A percentile compares a stretch with the other conserved stretches of the same genome.
phyloP scores from a whole-genome alignment of 2,329 filamentous ascomycete species.

The Pseudogymnoascus sp. region DNA sequence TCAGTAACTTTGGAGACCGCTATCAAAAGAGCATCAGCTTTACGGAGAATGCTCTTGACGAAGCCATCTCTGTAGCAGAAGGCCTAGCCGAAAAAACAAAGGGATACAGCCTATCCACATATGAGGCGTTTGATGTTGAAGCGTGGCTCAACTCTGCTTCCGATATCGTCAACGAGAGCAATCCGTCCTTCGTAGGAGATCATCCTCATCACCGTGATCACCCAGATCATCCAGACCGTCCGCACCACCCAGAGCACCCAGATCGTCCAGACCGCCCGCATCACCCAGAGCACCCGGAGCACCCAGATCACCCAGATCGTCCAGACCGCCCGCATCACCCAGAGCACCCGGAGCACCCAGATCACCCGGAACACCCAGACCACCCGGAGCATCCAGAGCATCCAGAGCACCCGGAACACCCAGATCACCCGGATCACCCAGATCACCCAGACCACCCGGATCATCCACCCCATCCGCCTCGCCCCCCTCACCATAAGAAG shows the following conservation, averaged over 20 bases:
- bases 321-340: slow-evolving; percentile 13
- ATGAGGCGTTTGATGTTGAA: slow-evolving; percentile 26
- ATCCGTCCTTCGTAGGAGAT: slow-evolving; percentile 15
- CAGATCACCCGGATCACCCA: slow-evolving; percentile 11
- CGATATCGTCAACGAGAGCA: slow-evolving; percentile 27
- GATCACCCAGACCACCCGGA: slow-evolving; percentile 12
- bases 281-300: slow-evolving; percentile 24
- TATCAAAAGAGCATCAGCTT: slow-evolving; percentile 21
- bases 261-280: not conserved
- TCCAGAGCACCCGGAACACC: slow-evolving; percentile 21
- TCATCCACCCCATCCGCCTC: slow-evolving; percentile 24
- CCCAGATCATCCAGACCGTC: not conserved
- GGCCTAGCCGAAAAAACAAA: slow-evolving; percentile 17
- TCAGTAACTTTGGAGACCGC: slow-evolving; percentile 24
- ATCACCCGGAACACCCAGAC: not conserved
- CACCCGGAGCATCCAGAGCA: slow-evolving; percentile 17
- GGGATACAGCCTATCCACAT: slow-evolving; percentile 12
- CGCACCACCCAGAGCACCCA: not conserved
- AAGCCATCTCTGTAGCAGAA: slow-evolving; percentile 21
- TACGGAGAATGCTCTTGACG: slow-evolving; percentile 25
- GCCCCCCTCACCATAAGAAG: slow-evolving; percentile 22
- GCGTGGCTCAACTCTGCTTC: slow-evolving; percentile 28
- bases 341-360: slow-evolving; percentile 20
- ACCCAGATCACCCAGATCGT: slow-evolving; percentile 17
- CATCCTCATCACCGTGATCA: not conserved